Evolutionary conservation across 148 eudicot genomes (phyloP).

Genomic region (Chenopodium quinoa): DNA sequence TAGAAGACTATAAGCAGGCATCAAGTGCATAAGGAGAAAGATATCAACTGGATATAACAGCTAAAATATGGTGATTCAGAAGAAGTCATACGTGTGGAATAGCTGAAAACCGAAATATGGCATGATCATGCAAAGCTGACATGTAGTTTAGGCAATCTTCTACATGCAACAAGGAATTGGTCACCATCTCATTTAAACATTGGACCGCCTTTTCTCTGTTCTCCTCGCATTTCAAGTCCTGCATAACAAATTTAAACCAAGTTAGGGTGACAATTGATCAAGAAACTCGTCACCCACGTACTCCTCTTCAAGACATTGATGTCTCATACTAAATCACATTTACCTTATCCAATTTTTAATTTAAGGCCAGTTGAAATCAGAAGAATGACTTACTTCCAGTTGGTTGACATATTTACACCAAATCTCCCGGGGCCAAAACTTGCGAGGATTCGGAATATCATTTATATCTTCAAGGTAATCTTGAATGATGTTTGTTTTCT

Average conservation of each 20-base stretch:
- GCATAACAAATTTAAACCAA: conserved; percentile 18
- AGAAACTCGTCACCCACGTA: background rate
- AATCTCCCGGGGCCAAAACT: conserved; percentile 93
- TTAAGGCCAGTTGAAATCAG: background rate
- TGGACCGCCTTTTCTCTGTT: conserved; percentile 79
- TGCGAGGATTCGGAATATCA: conserved; percentile 85
- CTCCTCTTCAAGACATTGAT: too few species aligned
- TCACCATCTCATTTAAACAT: conserved; percentile 94
- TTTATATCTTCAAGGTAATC: conserved; percentile 95
- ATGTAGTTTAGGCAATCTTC: conserved; percentile 84
- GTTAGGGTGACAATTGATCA: background rate
- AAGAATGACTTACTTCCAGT: conserved; percentile 61
- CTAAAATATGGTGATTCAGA: background rate
- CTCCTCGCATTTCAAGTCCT: conserved; percentile 81
- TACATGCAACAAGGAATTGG: conserved; percentile 73
- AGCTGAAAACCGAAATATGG: conserved; percentile 83
- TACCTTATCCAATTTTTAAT: background rate
- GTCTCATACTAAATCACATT: background rate
- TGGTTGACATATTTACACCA: conserved; percentile 87
- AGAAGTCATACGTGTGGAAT: conserved; percentile 71
- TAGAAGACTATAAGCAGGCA: background rate
- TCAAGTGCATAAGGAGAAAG: background rate
- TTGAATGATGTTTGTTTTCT: conserved; percentile 88
- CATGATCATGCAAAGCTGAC: conserved; percentile 57
- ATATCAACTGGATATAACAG: background rate